Evolutionary conservation across 768 basidiomycete species (phyloP), one percentile per base, ranked within the genome.

Genomic region (Termitomyces eurrhizus): DNA sequence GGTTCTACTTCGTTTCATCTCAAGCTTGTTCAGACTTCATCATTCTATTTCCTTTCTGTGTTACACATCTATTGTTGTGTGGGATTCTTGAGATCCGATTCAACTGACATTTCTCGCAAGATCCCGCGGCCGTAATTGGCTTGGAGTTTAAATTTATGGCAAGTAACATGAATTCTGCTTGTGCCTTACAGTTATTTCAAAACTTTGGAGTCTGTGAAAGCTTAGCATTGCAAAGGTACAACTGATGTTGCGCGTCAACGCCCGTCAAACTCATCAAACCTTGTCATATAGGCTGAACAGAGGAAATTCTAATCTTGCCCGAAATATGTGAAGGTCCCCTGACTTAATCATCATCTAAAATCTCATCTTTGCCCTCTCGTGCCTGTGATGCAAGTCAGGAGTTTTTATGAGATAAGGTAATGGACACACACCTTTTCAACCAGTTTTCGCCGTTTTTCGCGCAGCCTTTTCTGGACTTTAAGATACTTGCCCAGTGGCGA

Each of bases 401-500:
- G 62, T 62, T 63, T 51, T 35, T 63, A 58, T 53, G 60, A 51
- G 48, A 50, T 55, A 6, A 52, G 21, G 62, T 62, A 44, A 62
- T 50, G 51, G 52, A 57, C 29, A 57, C 70, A 32, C 62, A 88
- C 91, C 88, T 93, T 93, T 69, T 90, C 88, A 49, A 90, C 73
- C 49, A 93, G 72, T 65, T 82, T 81, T 66, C 80, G 80, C 59
- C 84, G 80, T 72, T 88, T 90, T 66, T 90, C 90, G 72, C 94
- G 79, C 21, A 84, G 79, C 79, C 95, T 97, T 66, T 81, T 81
- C 74, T 89, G 88, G 55, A 94, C 81, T 70, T 87, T 87, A 69
- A 92, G 78, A 73, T 91, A 95, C 71, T 86, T 90, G 56, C 84
- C 87, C 51, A 98, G 75, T 7, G 96, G 95, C 4, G 88, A 85